Base-by-base conservation (phyloP, 805 yeast genomes). In the Wickerhamomyces canadensis region DNA sequence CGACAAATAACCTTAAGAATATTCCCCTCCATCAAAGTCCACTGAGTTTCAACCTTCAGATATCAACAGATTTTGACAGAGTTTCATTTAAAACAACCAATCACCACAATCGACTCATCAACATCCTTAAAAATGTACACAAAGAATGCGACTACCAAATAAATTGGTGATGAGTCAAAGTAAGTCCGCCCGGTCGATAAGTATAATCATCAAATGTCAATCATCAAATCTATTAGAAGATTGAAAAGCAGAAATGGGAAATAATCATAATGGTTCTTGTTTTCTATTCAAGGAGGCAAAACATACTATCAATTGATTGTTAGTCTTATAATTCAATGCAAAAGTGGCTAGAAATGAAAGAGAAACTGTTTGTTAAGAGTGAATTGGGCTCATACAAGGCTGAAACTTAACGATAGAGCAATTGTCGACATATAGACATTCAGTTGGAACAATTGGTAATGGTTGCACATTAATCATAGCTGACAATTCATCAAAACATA, bases 401-500 rank as follows among this genome's bases (percentile, higher is more conserved):
- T 70, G 76, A 70, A 70, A 70, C 76, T 70, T 70, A 70, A 70
- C 76, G 75, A 70, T 51, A 61, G 43, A 55, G 69, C 70, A 49
- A 57, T 67, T 68, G 75, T 70, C 75, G 62, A 69, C 75, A 65
- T 45, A 35, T 57, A 58, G 57, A 40, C 48, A 64, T 69, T 71
- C 76, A 67, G 76, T 71, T 58, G 76, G 76, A 71, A 71, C 76
- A 71, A 71, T 70, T 71, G 76, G 75, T 28, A n/a, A n/a, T 70
- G 32, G 27, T 36, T 33, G 43, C 40, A 35, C 31, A 36, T 31
- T 40, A 40, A 40, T 40, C 43, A 36, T 26, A 4, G 36, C 29
- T 9, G 19, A 17, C 14, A n/a, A n/a, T n/a, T n/a, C n/a, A n/a
- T n/a, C n/a, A n/a, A n/a, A n/a, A n/a, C n/a, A n/a, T n/a, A n/a